These are phyloP conservation scores for Earliella scabrosa DNA, from an alignment of 1,284 basidiomycete genomes.

Conservation along the genomic window DNA sequence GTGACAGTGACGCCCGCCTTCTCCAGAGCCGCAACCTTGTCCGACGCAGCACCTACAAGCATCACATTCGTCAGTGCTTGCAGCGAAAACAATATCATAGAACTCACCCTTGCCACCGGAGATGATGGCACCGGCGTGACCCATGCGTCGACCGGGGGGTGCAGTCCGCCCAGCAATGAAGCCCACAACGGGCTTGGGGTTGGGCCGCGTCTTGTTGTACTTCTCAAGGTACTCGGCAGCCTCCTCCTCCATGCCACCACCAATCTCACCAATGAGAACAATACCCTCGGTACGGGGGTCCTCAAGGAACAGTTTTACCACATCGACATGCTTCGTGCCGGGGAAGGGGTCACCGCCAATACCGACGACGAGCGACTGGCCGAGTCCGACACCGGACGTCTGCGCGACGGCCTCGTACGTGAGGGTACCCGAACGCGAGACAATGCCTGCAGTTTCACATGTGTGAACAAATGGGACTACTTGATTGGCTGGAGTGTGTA, in stretches of 20 bases:
- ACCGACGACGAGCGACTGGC: slow-evolving; percentile 96
- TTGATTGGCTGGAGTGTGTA: neutral
- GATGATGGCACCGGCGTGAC: slow-evolving; percentile 98
- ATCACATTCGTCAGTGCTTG: neutral
- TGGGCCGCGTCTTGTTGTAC: slow-evolving; percentile 88
- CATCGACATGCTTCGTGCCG: slow-evolving; percentile 94
- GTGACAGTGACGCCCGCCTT: slow-evolving; percentile 94
- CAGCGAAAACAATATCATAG: neutral
- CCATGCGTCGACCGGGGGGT: slow-evolving; percentile 98
- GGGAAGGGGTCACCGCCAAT: slow-evolving; percentile 99
- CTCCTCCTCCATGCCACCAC: slow-evolving; percentile 99
- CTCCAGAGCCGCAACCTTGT: slow-evolving; percentile 96
- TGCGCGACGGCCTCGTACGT: slow-evolving; percentile 94
- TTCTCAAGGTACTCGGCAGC: slow-evolving; percentile 94
- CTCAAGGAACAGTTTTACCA: slow-evolving; percentile 95
- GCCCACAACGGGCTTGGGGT: slow-evolving; percentile 95
- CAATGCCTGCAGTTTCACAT: slow-evolving; percentile 73
- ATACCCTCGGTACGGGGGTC: slow-evolving; percentile 95
- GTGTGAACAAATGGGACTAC: neutral
- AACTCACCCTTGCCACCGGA: slow-evolving; percentile 89
- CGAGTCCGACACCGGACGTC: slow-evolving; percentile 95
- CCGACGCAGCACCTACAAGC: slow-evolving; percentile 79
- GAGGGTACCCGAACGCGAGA: slow-evolving; percentile 94
- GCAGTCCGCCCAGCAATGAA: slow-evolving; percentile 99
- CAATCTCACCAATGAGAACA: slow-evolving; percentile 98